Percentiles rank a stretch among this genome's conserved stretches.
Evolutionary conservation across 805 yeast genomes (phyloP).

Genomic region (Metschnikowia aberdeeniae): DNA sequence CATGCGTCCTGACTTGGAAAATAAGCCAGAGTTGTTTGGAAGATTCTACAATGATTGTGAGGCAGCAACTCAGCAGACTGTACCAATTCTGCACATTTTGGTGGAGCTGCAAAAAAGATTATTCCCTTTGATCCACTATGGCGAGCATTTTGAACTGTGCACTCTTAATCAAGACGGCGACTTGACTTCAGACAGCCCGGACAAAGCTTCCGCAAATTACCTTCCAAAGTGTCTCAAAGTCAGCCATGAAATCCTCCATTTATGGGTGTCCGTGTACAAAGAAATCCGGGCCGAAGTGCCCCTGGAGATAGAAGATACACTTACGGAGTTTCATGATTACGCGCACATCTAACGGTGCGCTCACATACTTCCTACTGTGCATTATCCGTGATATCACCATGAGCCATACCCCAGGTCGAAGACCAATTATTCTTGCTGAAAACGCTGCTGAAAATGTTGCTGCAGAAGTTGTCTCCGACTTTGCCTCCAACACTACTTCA

Average conservation of each 20-base stretch:
- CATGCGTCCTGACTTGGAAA: neutral
- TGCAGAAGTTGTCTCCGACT: too few species aligned
- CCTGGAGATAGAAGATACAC: neutral
- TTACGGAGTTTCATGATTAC: neutral
- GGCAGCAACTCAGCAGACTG: neutral
- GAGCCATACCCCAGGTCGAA: too few species aligned
- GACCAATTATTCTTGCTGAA: too few species aligned
- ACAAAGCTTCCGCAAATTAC: neutral
- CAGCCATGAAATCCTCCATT: neutral
- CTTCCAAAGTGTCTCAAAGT: neutral
- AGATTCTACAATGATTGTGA: constrained; percentile 4
- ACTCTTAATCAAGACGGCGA: neutral
- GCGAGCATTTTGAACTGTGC: neutral
- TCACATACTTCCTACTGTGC: neutral
- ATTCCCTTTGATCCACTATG: neutral
- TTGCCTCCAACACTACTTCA: too few species aligned
- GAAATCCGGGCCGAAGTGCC: constrained; percentile 8
- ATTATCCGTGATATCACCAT: neutral
- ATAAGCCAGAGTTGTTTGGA: constrained; percentile 3
- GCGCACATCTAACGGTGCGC: constrained; percentile 1
- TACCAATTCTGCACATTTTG: constrained; percentile 2
- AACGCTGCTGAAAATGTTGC: neutral
- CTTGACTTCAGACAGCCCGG: neutral
- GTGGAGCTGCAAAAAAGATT: constrained; percentile 3
- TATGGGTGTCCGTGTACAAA: constrained; percentile 7